Base-by-base conservation (phyloP, 176 grass and related monocot genomes). In the Juncus inflexus region DNA sequence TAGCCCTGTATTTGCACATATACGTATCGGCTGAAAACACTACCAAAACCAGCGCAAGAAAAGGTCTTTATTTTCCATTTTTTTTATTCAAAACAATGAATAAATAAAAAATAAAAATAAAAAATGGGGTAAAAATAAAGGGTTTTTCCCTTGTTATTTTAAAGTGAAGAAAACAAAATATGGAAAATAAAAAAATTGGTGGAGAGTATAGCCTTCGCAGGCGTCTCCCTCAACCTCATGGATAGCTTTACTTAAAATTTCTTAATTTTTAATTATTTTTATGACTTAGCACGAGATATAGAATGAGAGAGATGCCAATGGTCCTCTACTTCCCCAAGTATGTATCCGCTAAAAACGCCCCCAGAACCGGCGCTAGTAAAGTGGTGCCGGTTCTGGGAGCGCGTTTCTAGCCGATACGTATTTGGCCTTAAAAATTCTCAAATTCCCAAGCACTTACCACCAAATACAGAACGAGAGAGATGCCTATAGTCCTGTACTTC, bases 291-390 rank as follows among this genome's bases (percentile, higher is more conserved):
- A 73, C 51, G 52, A 96, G 61, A 72, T 96, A 96, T 12, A 96
- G 69, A 47, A 86, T 61, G 60, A 77, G 69, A 36, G 87, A 89
- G 70, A 89, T 84, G 6, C 63, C 7, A 0, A 83, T 67, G 10
- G 92, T 97, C 67, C 81, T 97, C 67, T 97, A 89, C 70, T 91
- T 91, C 35, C 92, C 92, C 87, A 72, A 91, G 63, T 89, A 97
- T 10, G 87, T 75, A 62, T 97, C 92, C 53, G 87, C 85, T 41
- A 97, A 73, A 74, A 97, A 72, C 12, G 87, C 92, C 13, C 92
- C 84, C n/a, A 97, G 61, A 9, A 97, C 52, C 4, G 92, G 85
- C 12, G 67, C 84, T 9, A 89, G 80, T 54, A 91, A 97, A 6
- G 81, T 97, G 36, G 84, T 85, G 50, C 92, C 85, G 4, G 51